Evolutionary conservation across 2,329 filamentous ascomycete species (phyloP), one percentile per base, ranked within the genome.

Genomic region (Canariomyces notabilis): DNA sequence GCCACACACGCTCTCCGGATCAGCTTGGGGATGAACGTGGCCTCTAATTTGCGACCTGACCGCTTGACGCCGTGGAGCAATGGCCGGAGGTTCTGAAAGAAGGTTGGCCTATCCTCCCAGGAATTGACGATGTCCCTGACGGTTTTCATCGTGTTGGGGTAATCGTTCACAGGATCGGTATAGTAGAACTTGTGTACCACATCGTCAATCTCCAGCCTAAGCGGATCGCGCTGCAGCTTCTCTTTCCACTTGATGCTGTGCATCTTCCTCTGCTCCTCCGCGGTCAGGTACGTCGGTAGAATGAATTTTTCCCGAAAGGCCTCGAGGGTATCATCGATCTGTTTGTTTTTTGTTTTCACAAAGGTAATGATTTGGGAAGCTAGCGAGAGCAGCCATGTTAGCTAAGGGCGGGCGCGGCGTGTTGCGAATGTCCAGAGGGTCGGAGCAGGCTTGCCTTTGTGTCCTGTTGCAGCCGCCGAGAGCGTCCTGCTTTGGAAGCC

Each of bases 251-350:
- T 71, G 12, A 59, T 52, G 48, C 69, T 66, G 65, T 72, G 75
- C 55, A 85, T 64, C 49, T 76, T 69, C 54, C 74, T 68, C 56
- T 70, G 74, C 64, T 84, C 75, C 41, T 66, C 63, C 21, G 60
- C 47, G 18, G 73, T 69, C 21, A 87, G 75, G 59, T 80, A 76
- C 23, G 72, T 65, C n/a, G 81, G 81, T 34, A 85, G 65, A 60
- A 85, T 76, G 61, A 82, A 72, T 55, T 76, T 75, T 37, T 72
- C 65, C 53, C 81, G 78, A 59, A 85, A 72, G 18, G 58, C 63
- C 33, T 64, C 61, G 50, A 86, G 74, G 23, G 73, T 58, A 11
- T 61, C 48, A 60, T 83, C 74, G 49, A 86, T 72, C 45, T 77
- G 67, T 18, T 68, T 53, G 35, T 75, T 74, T 12, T 75, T 76